A percentile compares a stretch with the other conserved stretches of the same genome.
Evolutionary conservation across 371 early-diverging fungal genomes (phyloP).

Genomic region (Mortierella sp.): DNA sequence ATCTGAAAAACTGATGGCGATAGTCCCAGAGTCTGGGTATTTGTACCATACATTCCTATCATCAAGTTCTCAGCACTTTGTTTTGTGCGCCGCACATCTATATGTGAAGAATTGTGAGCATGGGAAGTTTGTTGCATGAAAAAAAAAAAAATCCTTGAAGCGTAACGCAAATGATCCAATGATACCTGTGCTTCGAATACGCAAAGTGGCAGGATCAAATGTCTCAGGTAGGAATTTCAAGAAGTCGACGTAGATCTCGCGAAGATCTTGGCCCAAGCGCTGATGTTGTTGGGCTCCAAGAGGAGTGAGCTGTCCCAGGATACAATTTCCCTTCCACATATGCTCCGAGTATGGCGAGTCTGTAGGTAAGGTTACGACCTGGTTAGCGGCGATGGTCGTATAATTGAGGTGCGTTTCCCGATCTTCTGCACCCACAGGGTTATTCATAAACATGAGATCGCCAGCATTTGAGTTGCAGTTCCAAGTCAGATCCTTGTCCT

Average conservation of each 20-base stretch:
- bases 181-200: slow-evolving; percentile 45
- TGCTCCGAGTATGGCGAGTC: slow-evolving; percentile 17
- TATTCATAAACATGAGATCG: slow-evolving; percentile 19
- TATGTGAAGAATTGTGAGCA: slow-evolving; percentile 2
- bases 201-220: slow-evolving; percentile 27
- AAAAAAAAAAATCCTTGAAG: background rate
- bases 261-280: slow-evolving; percentile 59
- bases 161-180: too few relatives aligned
- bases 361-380: slow-evolving; percentile 18
- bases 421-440: background rate
- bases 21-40: background rate
- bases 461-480: slow-evolving; percentile 28
- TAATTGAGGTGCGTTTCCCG: slow-evolving; percentile 11
- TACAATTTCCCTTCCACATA: slow-evolving; percentile 42
- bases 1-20: slow-evolving; percentile 55
- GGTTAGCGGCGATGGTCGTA: slow-evolving; percentile 14
- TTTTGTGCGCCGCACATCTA: slow-evolving; percentile 64
- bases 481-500: slow-evolving; percentile 40
- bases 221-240: slow-evolving; percentile 33
- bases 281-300: slow-evolving; percentile 63
- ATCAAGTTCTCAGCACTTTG: slow-evolving; percentile 65
- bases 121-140: too few relatives aligned
- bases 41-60: slow-evolving; percentile 60
- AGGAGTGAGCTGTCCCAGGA: slow-evolving; percentile 60
- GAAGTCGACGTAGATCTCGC: slow-evolving; percentile 65